Base-by-base conservation (phyloP, 805 yeast species). In the Wickerhamiella cacticola region DNA sequence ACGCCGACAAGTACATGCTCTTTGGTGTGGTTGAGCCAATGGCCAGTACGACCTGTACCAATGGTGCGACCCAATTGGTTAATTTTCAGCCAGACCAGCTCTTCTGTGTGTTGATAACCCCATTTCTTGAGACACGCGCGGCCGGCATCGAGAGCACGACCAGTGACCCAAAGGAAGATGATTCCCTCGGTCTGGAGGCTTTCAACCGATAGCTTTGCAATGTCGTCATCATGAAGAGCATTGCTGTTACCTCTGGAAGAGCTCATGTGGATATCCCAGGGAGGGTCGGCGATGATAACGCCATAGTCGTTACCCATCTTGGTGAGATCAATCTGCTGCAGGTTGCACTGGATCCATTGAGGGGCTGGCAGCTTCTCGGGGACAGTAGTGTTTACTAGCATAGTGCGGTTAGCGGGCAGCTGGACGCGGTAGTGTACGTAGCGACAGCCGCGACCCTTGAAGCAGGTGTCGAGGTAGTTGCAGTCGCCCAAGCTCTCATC, bases 251-350 rank as follows among this genome's bases (percentile, higher is more conserved):
- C 3, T 18, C 63, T 56, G 36, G 38, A 25, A 12, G 35, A 10
- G 48, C 82, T 81, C 88, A 84, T 87, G 65, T 88, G 96, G 53
- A 88, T 88, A 54, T 86, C 88, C 97, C 97, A 88, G 6, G 96
- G 92, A 2, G 96, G 96, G 62, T 88, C 97, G 0, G 95, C 89
- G 48, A 89, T 75, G 10, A 88, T 78, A 8, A 61, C 69, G 2
- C 80, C 86, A 34, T 80, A 87, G 66, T 83, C 83, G 64, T 81
- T 78, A 2, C 96, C 96, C 49, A 88, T 63, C 5, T 75, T 65
- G 19, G 61, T 65, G 56, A 89, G 78, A 54, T 89, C 87, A 48
- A 88, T 69, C 44, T 73, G 69, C 28, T 86, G 69, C 16, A 88
- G 79, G 63, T 88, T 95, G 62, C 95, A 85, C 49, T 76, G 75